Percentiles rank a stretch among this genome's conserved stretches.
Evolutionary conservation across 768 basidiomycete species (phyloP).

Genomic region (Trametes maxima): DNA sequence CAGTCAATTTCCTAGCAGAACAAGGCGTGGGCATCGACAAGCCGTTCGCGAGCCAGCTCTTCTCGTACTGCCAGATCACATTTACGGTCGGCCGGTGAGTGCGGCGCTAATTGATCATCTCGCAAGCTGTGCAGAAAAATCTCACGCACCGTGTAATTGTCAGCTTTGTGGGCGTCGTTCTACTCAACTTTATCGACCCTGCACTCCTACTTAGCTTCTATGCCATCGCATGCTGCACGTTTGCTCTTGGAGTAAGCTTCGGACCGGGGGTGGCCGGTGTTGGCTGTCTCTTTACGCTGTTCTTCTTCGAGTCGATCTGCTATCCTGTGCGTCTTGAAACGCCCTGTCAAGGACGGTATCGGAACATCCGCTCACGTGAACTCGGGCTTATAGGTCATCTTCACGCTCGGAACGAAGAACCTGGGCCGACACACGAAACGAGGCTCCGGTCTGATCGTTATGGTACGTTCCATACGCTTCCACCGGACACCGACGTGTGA

Average conservation of each 20-base stretch:
- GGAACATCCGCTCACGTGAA: neutral
- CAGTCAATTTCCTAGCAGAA: constrained; percentile 70
- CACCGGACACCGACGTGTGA: constrained; percentile 1
- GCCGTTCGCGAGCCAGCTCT: constrained; percentile 59
- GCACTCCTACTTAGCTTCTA: constrained; percentile 62
- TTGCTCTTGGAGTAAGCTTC: constrained; percentile 53
- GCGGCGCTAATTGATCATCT: neutral
- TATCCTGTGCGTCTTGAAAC: constrained; percentile 49
- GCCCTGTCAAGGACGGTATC: neutral
- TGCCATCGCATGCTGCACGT: constrained; percentile 51
- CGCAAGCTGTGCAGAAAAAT: constrained; percentile 22
- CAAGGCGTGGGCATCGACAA: constrained; percentile 56
- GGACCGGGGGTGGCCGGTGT: constrained; percentile 57
- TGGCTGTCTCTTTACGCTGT: constrained; percentile 61
- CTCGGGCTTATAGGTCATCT: constrained; percentile 46
- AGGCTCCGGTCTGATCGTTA: constrained; percentile 66
- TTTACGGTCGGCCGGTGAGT: constrained; percentile 61
- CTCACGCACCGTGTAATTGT: neutral
- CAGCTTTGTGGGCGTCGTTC: constrained; percentile 62
- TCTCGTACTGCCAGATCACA: constrained; percentile 73
- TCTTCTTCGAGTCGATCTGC: constrained; percentile 79
- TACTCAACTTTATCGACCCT: constrained; percentile 67
- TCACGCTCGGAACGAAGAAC: constrained; percentile 67
- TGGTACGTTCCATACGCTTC: constrained; percentile 39
- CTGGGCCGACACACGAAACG: constrained; percentile 60